These are phyloP conservation scores for Blepharisma stoltei DNA, from an alignment of 73 alveolate species.

Conservation along the genomic window DNA sequence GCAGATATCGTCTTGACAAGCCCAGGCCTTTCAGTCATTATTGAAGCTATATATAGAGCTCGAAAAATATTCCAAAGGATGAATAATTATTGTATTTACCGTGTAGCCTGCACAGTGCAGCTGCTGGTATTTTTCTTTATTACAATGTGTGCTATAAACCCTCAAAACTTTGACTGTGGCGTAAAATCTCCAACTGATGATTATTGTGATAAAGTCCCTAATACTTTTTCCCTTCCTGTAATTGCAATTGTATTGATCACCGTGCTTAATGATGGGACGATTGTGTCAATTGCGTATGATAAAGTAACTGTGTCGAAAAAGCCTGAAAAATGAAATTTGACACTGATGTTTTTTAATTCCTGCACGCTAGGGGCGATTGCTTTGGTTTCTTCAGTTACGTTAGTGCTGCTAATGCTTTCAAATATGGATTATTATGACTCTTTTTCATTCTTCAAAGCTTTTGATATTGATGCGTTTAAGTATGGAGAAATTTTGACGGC, in stretches of 20 bases:
- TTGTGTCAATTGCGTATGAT: constrained; percentile 19
- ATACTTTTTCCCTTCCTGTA: constrained; percentile 5
- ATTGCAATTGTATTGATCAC: constrained; percentile 17
- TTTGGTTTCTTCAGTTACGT: not conserved
- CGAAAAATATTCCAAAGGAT: constrained; percentile 17
- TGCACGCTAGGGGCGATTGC: constrained; percentile 19
- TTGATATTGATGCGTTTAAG: not conserved
- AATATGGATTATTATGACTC: not conserved
- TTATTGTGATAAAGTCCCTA: not conserved
- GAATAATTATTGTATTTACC: constrained; percentile 6
- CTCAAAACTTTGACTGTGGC: not conserved
- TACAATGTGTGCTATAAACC: constrained; percentile 9
- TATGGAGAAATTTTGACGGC: not conserved
- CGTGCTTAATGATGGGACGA: constrained; percentile 18
- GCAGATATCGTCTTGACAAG: constrained; percentile 49
- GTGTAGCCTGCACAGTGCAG: constrained; percentile 26
- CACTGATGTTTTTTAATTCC: not conserved
- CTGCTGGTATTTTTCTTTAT: constrained; percentile 24
- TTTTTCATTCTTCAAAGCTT: not conserved
- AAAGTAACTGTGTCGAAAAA: constrained; percentile 5
- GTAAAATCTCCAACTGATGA: not conserved
- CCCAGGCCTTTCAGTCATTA: constrained; percentile 19
- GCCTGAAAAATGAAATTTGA: not conserved
- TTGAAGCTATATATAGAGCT: constrained; percentile 17
- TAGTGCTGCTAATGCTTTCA: not conserved